Evolutionary conservation across 73 alveolate genomes (phyloP).

Genomic region (Effrenium voratum): DNA sequence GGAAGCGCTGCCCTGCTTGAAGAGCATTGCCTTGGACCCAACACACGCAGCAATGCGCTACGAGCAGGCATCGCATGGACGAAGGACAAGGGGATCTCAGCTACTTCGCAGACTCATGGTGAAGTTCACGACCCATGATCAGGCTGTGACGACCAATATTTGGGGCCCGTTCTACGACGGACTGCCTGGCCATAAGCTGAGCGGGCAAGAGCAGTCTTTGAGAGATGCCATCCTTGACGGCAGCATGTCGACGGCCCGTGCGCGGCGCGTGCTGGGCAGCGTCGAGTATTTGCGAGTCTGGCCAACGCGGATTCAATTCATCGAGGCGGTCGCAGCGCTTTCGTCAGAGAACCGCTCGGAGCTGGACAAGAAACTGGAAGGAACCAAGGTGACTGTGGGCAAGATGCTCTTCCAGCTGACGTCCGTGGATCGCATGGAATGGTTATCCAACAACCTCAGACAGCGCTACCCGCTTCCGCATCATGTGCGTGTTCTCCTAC

Average conservation of each 20-base stretch:
- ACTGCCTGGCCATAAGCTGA: too few species aligned
- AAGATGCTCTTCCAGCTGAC: background rate
- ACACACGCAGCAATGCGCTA: background rate
- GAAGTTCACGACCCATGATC: background rate
- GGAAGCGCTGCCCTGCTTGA: background rate
- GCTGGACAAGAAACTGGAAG: background rate
- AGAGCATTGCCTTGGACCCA: background rate
- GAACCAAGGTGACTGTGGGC: background rate
- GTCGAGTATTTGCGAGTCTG: background rate
- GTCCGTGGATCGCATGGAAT: background rate
- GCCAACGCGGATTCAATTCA: background rate
- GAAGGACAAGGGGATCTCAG: background rate
- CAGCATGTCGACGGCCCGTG: background rate
- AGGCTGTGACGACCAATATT: background rate
- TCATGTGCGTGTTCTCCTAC: background rate
- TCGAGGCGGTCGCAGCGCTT: background rate
- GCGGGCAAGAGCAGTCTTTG: background rate
- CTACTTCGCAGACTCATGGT: background rate
- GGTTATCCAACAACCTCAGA: background rate
- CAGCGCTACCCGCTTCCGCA: background rate
- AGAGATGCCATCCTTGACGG: background rate
- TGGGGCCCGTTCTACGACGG: conserved; percentile 6
- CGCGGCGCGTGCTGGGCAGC: background rate
- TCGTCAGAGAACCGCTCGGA: background rate
- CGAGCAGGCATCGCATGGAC: conserved; percentile 16